These are phyloP conservation scores for Silene conica DNA, from an alignment of 148 eudicot species.

Conservation along the genomic window DNA sequence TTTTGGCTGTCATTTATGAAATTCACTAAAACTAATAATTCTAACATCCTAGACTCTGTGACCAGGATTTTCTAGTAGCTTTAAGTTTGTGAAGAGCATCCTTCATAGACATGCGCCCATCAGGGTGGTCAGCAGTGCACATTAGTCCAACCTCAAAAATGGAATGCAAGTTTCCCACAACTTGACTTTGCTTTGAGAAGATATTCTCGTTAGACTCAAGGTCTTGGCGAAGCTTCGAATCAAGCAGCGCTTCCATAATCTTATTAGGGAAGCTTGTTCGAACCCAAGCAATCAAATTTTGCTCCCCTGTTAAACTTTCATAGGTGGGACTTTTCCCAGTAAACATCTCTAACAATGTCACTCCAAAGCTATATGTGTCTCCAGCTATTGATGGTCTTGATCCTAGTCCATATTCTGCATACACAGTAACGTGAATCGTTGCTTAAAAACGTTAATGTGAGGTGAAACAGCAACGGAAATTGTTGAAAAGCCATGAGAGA, in stretches of 20 bases:
- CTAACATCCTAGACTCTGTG: not conserved
- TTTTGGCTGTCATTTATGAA: too few species aligned
- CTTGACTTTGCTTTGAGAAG: not conserved
- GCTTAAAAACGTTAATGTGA: too few species aligned
- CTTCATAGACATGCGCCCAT: conserved; percentile 35
- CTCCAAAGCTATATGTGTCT: conserved; percentile 53
- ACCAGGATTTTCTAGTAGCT: conserved; percentile 21
- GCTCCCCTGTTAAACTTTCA: conserved; percentile 29
- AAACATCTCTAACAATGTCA: conserved; percentile 48
- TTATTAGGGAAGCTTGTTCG: conserved; percentile 22
- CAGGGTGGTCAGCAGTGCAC: conserved; percentile 42
- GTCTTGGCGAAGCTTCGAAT: conserved; percentile 24
- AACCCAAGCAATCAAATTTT: conserved; percentile 42
- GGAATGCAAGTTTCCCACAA: conserved; percentile 12
- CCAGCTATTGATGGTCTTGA: conserved; percentile 43
- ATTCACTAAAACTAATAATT: not conserved
- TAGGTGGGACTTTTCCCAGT: conserved; percentile 48
- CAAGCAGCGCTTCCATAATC: conserved; percentile 27
- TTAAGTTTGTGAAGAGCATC: conserved; percentile 46
- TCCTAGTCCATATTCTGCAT: conserved; percentile 52
- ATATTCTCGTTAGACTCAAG: not conserved
- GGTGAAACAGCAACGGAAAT: not conserved
- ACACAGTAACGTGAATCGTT: not conserved
- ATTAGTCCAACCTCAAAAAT: conserved; percentile 43
- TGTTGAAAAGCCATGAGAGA: not conserved